phyloP scores from a whole-genome alignment of 768 basidiomycete genomes.

The Collybia sordida region DNA sequence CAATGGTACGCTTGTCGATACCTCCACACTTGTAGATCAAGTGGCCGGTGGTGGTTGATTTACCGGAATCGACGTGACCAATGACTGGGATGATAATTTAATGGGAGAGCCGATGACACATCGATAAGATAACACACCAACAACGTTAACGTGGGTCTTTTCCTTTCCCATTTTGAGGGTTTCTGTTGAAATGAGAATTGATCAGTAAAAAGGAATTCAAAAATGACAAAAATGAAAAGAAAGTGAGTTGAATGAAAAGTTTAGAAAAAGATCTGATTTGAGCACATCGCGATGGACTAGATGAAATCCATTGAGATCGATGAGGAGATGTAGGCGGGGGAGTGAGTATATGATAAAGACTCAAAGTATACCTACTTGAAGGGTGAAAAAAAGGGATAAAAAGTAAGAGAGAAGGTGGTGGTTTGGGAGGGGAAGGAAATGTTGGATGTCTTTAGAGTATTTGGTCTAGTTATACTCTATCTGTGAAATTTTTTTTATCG shows the following conservation, averaged over 20 bases:
- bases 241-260: constrained; percentile 9
- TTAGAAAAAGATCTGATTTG: constrained; percentile 15
- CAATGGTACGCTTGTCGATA: constrained; percentile 99
- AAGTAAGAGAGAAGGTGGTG: constrained; percentile 43
- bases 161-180: constrained; percentile 91
- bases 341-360: no score
- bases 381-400: constrained; percentile 28
- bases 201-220: constrained; percentile 21
- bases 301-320: constrained; percentile 26
- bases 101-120: constrained; percentile 14
- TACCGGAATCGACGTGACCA: constrained; percentile 99
- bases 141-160: constrained; percentile 96
- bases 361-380: constrained; percentile 30
- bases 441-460: constrained; percentile 38
- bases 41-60: constrained; percentile 99
- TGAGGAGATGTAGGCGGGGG: constrained; percentile 4
- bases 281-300: constrained; percentile 21
- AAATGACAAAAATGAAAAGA: constrained; percentile 15
- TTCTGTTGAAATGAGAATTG: constrained; percentile 39
- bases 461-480: constrained; percentile 62
- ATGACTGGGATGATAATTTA: constrained; percentile 63
- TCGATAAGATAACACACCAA: constrained; percentile 62
- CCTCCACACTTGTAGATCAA: constrained; percentile 99
- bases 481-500: constrained; percentile 61
- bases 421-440: constrained; percentile 41